phyloP scores from a whole-genome alignment of 192 early-diverging fungal species.

The Linnemannia exigua region DNA sequence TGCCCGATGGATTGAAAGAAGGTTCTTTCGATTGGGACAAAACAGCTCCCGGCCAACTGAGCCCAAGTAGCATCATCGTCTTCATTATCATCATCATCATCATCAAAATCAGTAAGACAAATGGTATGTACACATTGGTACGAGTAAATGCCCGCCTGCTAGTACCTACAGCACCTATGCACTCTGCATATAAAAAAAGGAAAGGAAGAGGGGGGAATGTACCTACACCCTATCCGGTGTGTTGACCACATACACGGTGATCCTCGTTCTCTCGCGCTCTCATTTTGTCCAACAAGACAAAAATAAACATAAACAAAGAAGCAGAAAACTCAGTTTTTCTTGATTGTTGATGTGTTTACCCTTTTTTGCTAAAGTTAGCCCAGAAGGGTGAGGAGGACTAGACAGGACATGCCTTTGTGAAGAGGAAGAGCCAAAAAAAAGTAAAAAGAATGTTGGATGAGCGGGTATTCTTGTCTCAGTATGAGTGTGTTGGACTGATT shows the following conservation, averaged over 20 bases:
- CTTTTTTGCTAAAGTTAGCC: not conserved
- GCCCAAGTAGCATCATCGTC: not conserved
- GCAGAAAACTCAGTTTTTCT: not conserved
- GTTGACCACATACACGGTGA: not conserved
- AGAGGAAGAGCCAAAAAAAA: no score
- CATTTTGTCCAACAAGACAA: not conserved
- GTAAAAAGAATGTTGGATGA: no score
- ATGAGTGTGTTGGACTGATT: not conserved
- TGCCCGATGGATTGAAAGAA: not conserved
- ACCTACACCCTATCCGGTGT: not conserved
- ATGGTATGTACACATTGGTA: no score
- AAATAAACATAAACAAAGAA: constrained; percentile 3
- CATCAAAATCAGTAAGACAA: no score
- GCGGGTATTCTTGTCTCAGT: no score
- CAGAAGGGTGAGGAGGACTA: not conserved
- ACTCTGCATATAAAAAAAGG: not conserved
- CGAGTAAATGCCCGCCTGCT: no score
- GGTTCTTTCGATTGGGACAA: not conserved
- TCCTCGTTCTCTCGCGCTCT: not conserved
- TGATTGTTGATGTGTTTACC: not conserved
- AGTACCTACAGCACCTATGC: not conserved
- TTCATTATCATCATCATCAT: not conserved
- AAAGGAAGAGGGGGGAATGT: not conserved
- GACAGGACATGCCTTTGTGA: no score
- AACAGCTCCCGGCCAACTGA: not conserved